phyloP scores from a whole-genome alignment of 2,329 filamentous ascomycete species.

The Lithohypha guttulata region DNA sequence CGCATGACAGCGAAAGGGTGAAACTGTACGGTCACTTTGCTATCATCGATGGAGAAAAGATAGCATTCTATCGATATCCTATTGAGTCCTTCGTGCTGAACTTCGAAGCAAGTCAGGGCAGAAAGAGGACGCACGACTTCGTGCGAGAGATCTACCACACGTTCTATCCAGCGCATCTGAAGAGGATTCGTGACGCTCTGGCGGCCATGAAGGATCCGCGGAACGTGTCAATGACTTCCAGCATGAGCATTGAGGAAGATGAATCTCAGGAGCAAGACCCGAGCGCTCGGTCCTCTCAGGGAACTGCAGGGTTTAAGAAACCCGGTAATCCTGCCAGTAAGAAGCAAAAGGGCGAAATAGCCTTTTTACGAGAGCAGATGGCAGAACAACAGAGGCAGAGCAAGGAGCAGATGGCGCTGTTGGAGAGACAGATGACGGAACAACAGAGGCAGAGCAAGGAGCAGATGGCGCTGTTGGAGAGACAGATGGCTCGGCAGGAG shows the following conservation, averaged over 20 bases:
- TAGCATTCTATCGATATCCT: background rate
- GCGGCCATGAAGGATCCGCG: no score
- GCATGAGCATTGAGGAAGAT: background rate
- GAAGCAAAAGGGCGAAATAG: background rate
- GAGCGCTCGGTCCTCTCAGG: background rate
- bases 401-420: background rate
- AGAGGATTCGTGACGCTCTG: background rate
- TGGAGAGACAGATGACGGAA: background rate
- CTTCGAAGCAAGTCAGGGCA: background rate
- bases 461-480: background rate
- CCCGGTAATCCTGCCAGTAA: background rate
- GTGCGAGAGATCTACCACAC: background rate
- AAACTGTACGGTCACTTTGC: background rate
- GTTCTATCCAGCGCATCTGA: background rate
- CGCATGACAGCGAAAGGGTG: background rate
- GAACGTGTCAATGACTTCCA: no score
- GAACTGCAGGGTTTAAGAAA: background rate
- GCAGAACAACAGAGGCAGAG: background rate
- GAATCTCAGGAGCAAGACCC: background rate
- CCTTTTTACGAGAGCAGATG: background rate
- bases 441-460: conserved; percentile 1
- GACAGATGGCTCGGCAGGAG: background rate
- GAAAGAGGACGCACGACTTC: background rate
- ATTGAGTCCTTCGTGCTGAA: background rate
- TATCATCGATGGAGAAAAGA: background rate